A percentile compares a stretch with the other conserved stretches of the same genome.
phyloP scores from a whole-genome alignment of 2,329 filamentous ascomycete genomes.

The Penicillium corylophilum region DNA sequence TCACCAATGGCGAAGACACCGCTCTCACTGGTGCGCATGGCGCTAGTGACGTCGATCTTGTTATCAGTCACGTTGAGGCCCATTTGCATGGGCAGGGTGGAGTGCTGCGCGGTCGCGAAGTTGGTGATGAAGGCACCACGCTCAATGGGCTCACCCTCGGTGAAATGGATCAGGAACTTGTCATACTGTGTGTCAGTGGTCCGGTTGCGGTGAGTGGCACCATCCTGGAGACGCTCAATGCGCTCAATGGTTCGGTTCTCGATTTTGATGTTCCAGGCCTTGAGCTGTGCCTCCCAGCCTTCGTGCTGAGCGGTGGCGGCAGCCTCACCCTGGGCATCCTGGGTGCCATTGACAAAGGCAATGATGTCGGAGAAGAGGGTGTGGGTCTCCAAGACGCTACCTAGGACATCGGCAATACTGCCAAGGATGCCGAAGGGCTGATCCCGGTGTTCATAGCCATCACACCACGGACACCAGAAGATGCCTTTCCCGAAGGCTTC shows the following conservation, averaged over 20 bases:
- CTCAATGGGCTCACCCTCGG: conserved; percentile 45
- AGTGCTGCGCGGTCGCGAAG: conserved; percentile 50
- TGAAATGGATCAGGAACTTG: conserved; percentile 56
- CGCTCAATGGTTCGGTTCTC: conserved; percentile 56
- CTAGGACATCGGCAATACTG: conserved; percentile 45
- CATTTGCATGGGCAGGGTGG: conserved; percentile 47
- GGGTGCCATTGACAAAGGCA: conserved; percentile 60
- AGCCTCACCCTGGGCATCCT: conserved; percentile 47
- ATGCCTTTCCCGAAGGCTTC: conserved; percentile 61
- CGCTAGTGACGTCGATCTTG: conserved; percentile 47
- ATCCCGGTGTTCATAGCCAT: conserved; percentile 61
- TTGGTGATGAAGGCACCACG: conserved; percentile 55
- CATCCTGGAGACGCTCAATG: conserved; percentile 49
- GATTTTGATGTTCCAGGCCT: conserved; percentile 51
- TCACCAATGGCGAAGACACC: conserved; percentile 62
- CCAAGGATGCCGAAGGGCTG: conserved; percentile 57
- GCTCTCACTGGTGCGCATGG: conserved; percentile 51
- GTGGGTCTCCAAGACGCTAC: conserved; percentile 51
- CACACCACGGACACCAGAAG: conserved; percentile 66
- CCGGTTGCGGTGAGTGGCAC: conserved; percentile 26
- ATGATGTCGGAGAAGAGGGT: conserved; percentile 57
- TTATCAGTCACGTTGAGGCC: conserved; percentile 49
- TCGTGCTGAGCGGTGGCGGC: conserved; percentile 43
- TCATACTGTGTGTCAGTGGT: conserved; percentile 47
- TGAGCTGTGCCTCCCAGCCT: conserved; percentile 52